phyloP scores from a whole-genome alignment of 202 grass and related monocot genomes.

The Schoenoplectus triqueter region DNA sequence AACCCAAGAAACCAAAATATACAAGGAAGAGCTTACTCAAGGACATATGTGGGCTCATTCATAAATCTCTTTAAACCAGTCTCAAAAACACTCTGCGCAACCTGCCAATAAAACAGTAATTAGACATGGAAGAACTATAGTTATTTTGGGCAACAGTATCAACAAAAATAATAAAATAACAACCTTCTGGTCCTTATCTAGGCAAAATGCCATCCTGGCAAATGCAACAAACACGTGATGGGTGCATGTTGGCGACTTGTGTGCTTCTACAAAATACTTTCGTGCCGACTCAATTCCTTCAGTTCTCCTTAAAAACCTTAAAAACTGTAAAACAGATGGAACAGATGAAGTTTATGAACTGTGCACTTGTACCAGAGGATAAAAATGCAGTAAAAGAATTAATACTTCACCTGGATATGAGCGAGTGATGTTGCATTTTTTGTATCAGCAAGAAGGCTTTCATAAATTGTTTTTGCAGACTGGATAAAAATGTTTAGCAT shows the following conservation, averaged over 20 bases:
- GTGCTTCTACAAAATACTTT: conserved; percentile 91
- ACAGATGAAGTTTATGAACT: conserved; percentile 13
- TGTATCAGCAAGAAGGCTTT: conserved; percentile 72
- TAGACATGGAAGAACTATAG: not conserved
- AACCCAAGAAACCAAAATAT: conserved; percentile 17
- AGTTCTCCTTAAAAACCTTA: conserved; percentile 93
- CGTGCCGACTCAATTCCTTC: conserved; percentile 90
- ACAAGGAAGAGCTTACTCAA: conserved; percentile 66
- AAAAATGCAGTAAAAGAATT: conserved; percentile 31
- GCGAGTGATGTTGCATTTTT: conserved; percentile 57
- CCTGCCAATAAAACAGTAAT: conserved; percentile 49
- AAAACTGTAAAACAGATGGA: conserved; percentile 53
- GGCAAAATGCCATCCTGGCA: conserved; percentile 89
- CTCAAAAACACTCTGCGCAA: conserved; percentile 97
- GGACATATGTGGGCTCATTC: conserved; percentile 85
- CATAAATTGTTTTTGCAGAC: conserved; percentile 88
- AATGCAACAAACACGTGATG: conserved; percentile 96
- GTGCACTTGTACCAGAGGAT: not conserved
- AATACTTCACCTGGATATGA: conserved; percentile 72
- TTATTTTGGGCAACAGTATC: not conserved
- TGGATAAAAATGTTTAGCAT: conserved; percentile 42
- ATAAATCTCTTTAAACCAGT: conserved; percentile 94
- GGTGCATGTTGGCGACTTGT: conserved; percentile 78
- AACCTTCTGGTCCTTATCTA: conserved; percentile 99
- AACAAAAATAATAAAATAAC: conserved; percentile 27